A percentile compares a stretch with the other conserved stretches of the same genome.
phyloP scores from a whole-genome alignment of 805 yeast species.

The Candida taoyuanica region DNA sequence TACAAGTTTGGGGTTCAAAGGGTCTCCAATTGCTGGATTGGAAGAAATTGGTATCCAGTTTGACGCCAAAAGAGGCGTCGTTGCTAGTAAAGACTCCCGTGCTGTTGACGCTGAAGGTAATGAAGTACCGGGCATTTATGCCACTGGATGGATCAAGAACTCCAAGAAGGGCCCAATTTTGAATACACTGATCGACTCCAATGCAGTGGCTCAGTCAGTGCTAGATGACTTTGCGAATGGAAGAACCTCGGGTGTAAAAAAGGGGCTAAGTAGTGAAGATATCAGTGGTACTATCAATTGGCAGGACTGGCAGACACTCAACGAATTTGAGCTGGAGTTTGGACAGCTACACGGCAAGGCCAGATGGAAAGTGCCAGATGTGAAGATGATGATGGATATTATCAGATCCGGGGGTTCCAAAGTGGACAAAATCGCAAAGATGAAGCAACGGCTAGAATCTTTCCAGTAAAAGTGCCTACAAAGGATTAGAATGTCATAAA shows the following conservation, averaged over 20 bases:
- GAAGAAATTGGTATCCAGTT: constrained; percentile 46
- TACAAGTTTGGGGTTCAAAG: constrained; percentile 79
- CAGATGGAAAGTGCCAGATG: constrained; percentile 51
- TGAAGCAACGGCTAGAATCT: constrained; percentile 8
- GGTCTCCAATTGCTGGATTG: constrained; percentile 53
- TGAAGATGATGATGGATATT: constrained; percentile 45
- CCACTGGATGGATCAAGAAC: constrained; percentile 86
- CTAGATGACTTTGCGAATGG: constrained; percentile 47
- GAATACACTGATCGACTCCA: constrained; percentile 81
- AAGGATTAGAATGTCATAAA: constrained; percentile 7
- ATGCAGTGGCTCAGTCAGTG: constrained; percentile 64
- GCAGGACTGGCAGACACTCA: constrained; percentile 62
- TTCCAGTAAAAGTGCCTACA: constrained; percentile 3
- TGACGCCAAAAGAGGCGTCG: constrained; percentile 38
- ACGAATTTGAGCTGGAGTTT: constrained; percentile 43
- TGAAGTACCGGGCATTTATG: constrained; percentile 52
- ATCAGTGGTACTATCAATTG: constrained; percentile 43
- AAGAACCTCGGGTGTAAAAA: constrained; percentile 1
- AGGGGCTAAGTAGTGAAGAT: constrained; percentile 20
- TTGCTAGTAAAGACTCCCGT: constrained; percentile 43
- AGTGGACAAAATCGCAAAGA: constrained; percentile 3
- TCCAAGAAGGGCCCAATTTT: constrained; percentile 92
- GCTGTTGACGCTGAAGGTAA: constrained; percentile 28
- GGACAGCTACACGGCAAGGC: constrained; percentile 50
- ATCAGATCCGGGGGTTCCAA: constrained; percentile 8